Base-by-base conservation (phyloP, 2,329 filamentous ascomycete species). In the Xylaria arbuscula region DNA sequence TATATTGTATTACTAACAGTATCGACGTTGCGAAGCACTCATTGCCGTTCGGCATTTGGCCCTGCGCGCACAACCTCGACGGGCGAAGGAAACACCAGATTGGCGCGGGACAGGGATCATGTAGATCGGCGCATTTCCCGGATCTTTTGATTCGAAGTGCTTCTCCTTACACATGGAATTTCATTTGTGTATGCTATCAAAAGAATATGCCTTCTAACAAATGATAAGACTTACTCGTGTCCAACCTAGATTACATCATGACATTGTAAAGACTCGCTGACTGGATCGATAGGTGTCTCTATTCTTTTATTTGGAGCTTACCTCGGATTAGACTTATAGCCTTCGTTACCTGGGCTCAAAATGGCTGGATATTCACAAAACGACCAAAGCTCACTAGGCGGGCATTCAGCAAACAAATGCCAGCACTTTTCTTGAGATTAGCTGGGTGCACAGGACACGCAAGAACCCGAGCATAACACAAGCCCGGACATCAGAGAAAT, bases 81-180 rank as follows among this genome's bases (percentile, higher is more conserved):
- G 62, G 69, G 63, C 64, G 66, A 71, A 63, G 32, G 59, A 48
- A 40, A 48, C 32, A 61, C 3, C 32, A 57, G 55, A 63, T 55
- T 62, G 17, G 48, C 56, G 51, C 36, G 42, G 40, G 71, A 70
- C 76, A 78, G 73, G 76, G 76, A 68, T 77, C 36, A 36, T 73
- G 77, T 73, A 74, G 76, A 78, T 78, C 77, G 70, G 74, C 69
- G 76, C 75, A 75, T 77, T 76, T 77, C 72, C 72, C 62, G 75
- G 75, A 70, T 71, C 68, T 70, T 72, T 61, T 74, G 70, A 74
- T 76, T 76, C 69, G 70, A 75, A 74, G 24, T 54, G 55, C 60
- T 65, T 64, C 57, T 69, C 59, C 68, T 73, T 60, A 71, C 74
- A 74, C 74, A 73, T 76, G 72, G 71, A 71, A 66, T 19, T 34